Evolutionary conservation across 2,329 filamentous ascomycete genomes (phyloP), one percentile per base, ranked within the genome.

Genomic region (Thermochaetoides dissita): DNA sequence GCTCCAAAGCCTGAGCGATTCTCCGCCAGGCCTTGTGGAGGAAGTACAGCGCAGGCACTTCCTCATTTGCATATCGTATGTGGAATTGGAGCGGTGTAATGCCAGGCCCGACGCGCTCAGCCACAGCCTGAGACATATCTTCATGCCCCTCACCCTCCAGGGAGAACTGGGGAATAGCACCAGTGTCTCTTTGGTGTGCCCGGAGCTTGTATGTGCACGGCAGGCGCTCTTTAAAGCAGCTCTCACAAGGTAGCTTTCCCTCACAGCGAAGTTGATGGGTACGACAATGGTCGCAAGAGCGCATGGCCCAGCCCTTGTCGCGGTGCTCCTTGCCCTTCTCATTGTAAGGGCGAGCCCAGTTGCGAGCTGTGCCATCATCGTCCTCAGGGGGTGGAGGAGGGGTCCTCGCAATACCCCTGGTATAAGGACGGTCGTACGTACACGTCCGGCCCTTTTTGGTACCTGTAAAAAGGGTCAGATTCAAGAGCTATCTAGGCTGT

Each of bases 21-120:
- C 35, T 50, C 5, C 43, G 40, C 48, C 48, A 49, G 32, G 51
- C 46, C 33, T 24, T 46, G 32, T 48, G 45, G 12, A 51, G 48
- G 36, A 51, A 53, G 1, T 37, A 32, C 2, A 53, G 41, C 6
- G 48, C 47, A 10, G 48, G 49, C 1, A 36, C 49, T n/a, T 45
- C 42, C 30, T 49, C 46, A 9, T 36, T 30, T 1, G 43, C 43
- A 43, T 51, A 49, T 8, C 43, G 45, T 8, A 6, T 28, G 10
- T 33, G 10, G 5, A 49, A 40, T 30, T 49, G 42, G 35, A 46
- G 46, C n/a, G 39, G 36, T 8, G 17, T 43, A 9, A 47, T 39
- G 30, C 40, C 43, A 8, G 38, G 44, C 9, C 40, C 40, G 10
- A 17, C 8, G 6, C 37, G 42, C 9, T 34, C 24, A 17, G 36